Conservation (phyloP, 805 yeast species). For the Candida glaebosa region DNA sequence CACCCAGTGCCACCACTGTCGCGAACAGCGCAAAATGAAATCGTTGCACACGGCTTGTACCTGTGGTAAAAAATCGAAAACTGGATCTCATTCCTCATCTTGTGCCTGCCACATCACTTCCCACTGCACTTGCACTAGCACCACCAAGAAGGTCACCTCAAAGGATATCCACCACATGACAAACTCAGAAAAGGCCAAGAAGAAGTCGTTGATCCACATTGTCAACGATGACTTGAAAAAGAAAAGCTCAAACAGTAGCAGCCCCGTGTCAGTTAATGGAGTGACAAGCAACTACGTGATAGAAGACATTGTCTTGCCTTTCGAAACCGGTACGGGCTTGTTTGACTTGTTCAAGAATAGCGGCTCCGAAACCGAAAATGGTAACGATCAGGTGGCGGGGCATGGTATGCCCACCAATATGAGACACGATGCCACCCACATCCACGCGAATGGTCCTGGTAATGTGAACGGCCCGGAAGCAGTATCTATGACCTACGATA, state of each 20-base stretch:
- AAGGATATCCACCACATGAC: slow-evolving; percentile 13
- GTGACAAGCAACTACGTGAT: slow-evolving; percentile 17
- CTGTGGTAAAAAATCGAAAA: slow-evolving; percentile 57
- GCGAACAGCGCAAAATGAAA: slow-evolving; percentile 65
- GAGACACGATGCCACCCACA: too few species aligned
- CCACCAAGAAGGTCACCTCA: slow-evolving; percentile 12
- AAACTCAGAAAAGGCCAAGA: slow-evolving; percentile 13
- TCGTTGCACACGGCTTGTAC: slow-evolving; percentile 67
- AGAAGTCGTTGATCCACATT: slow-evolving; percentile 12
- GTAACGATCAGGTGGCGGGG: neutral
- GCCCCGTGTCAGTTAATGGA: slow-evolving; percentile 4
- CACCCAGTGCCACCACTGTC: slow-evolving; percentile 84
- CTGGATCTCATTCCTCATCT: slow-evolving; percentile 33
- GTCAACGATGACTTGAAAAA: slow-evolving; percentile 12
- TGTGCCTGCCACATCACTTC: slow-evolving; percentile 38
- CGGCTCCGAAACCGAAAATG: neutral
- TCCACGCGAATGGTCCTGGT: neutral
- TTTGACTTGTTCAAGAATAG: slow-evolving; percentile 21
- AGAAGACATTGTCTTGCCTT: slow-evolving; percentile 29
- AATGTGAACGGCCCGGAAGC: too few species aligned
- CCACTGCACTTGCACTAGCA: slow-evolving; percentile 39
- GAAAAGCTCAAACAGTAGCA: slow-evolving; percentile 5
- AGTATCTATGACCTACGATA: neutral
- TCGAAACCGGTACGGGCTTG: slow-evolving; percentile 21
- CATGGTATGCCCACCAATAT: too few species aligned